Evolutionary conservation across 2,329 filamentous ascomycete genomes (phyloP).

Genomic region (Trichoderma polysporum): DNA sequence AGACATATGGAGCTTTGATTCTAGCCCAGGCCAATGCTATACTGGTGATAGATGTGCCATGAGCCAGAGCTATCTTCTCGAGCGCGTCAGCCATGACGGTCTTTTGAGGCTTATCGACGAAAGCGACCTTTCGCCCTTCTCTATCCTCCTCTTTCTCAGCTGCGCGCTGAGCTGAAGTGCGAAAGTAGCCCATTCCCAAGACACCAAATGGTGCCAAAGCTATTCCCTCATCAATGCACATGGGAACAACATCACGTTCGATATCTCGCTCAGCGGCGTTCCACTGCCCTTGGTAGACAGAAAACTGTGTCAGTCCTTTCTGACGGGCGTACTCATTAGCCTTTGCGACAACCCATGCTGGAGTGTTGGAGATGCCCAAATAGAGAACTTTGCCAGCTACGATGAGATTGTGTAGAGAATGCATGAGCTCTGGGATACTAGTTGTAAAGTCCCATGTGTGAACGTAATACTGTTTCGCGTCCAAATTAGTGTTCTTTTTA

Average conservation of each 20-base stretch:
- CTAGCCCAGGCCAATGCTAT: conserved; percentile 60
- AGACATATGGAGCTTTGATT: conserved; percentile 59
- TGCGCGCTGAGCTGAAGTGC: conserved; percentile 5
- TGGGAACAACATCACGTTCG: conserved; percentile 35
- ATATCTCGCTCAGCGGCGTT: conserved; percentile 30
- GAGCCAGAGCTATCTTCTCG: conserved; percentile 18
- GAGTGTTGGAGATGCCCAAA: conserved; percentile 33
- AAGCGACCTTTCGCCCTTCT: conserved; percentile 9
- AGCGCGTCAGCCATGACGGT: conserved; percentile 18
- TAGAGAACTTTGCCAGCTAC: conserved; percentile 32
- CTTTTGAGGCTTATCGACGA: conserved; percentile 26
- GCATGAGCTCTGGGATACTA: conserved; percentile 30
- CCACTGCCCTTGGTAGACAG: conserved; percentile 34
- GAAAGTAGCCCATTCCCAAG: conserved; percentile 40
- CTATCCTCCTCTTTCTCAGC: neutral
- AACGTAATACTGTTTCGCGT: conserved; percentile 2
- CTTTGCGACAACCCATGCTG: conserved; percentile 34
- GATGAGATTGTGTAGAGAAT: conserved; percentile 29
- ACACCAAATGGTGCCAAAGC: conserved; percentile 47
- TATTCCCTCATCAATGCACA: conserved; percentile 38
- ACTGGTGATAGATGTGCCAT: conserved; percentile 22
- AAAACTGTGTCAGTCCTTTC: conserved; percentile 30
- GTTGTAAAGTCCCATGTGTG: conserved; percentile 30
- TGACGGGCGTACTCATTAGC: conserved; percentile 29
- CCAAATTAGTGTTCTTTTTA: neutral